Evolutionary conservation across 2,329 filamentous ascomycete species (phyloP), one percentile per base, ranked within the genome.

Genomic region (Atkinsonella texensis): DNA sequence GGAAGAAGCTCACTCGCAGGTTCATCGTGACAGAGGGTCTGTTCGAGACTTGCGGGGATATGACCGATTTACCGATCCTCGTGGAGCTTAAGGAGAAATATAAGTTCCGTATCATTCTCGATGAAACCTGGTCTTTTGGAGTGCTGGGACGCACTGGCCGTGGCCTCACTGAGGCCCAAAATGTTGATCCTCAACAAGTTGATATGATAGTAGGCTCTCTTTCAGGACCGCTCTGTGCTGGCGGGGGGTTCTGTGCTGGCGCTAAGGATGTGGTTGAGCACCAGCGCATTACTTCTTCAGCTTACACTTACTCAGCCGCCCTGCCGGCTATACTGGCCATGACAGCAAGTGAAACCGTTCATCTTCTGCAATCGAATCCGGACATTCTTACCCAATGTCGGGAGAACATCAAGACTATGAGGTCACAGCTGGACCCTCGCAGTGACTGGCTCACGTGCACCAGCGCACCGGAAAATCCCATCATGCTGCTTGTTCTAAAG

Each of bases 171-270:
- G 94, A 98, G 72, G 88, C 91, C 6, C 93, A 97, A 64, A 95
- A 97, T 60, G 91, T 98, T 17, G 93, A 97, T 65, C 83, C 91
- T 0, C 81, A 85, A 10, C 87, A 95, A 64, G 84, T 98, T 48
- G 93, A 98, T 71, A 96, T 98, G 89, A 91, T 98, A 58, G 80
- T 97, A 49, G 93, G 94, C 43, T 95, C 89, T 38, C 80, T 98
- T 45, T 84, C 91, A 12, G 91, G 93, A 2, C 86, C 90, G 15
- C 76, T 98, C 39, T 93, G 91, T 63, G 89, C 88, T 10, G 91
- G 90, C 51, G 93, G 94, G 59, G 93, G 93, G 15, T 98, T 98
- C 74, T 98, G 93, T 65, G 90, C 91, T 15, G 91, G 90, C 17
- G 84, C 85, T 40, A 84, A 84, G 57, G 93, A 96, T 64, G 90